Conservation (phyloP, 495 filamentous ascomycete species). For the Penicillium samsonianum region DNA sequence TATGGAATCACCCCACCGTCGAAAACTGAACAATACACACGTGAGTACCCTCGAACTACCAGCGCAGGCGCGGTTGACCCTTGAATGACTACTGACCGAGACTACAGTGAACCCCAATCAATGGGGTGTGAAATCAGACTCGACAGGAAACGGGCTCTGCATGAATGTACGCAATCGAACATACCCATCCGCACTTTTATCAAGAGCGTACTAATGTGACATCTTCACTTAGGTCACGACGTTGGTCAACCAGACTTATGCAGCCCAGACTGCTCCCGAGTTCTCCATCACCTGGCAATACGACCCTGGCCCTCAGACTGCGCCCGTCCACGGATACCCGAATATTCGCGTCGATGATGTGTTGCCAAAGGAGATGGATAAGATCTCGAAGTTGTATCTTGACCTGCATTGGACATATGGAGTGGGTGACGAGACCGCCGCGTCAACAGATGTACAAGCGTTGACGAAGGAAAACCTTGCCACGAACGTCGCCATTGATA, state of each 20-base stretch:
- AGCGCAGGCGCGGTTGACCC: background rate
- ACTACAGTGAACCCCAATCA: constrained; percentile 37
- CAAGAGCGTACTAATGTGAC: constrained; percentile 4
- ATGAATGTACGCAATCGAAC: constrained; percentile 30
- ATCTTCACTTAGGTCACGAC: constrained; percentile 32
- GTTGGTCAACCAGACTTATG: constrained; percentile 38
- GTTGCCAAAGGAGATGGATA: constrained; percentile 26
- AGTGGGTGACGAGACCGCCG: constrained; percentile 29
- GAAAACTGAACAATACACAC: constrained; percentile 24
- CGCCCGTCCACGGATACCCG: constrained; percentile 43
- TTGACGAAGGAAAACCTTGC: constrained; percentile 28
- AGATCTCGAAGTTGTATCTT: constrained; percentile 26
- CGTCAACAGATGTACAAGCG: constrained; percentile 13
- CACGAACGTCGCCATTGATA: constrained; percentile 48
- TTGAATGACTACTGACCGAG: constrained; percentile 9
- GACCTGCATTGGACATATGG: constrained; percentile 42
- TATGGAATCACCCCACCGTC: constrained; percentile 30
- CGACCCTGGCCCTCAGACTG: constrained; percentile 18
- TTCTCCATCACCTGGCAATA: constrained; percentile 44
- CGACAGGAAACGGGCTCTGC: constrained; percentile 21
- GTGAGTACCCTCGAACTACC: constrained; percentile 20
- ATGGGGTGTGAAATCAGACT: constrained; percentile 27
- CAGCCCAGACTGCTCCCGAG: constrained; percentile 34
- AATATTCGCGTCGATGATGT: constrained; percentile 34
- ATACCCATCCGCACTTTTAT: background rate